These are phyloP conservation scores for Oidiodendron maius DNA, from an alignment of 495 filamentous ascomycete genomes.

Conservation along the genomic window DNA sequence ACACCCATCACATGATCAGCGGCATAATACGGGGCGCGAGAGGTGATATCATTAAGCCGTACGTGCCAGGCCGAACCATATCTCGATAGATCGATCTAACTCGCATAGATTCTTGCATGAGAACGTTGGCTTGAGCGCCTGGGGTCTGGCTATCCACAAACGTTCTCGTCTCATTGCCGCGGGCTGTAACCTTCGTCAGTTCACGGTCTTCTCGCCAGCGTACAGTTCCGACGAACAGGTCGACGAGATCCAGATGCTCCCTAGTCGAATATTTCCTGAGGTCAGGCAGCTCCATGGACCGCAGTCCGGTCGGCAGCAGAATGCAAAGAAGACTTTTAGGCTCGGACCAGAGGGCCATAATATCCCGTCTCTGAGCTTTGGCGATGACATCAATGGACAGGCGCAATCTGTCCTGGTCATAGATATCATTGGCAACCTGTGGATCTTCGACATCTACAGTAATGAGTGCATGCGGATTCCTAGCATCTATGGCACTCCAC, in stretches of 20 bases:
- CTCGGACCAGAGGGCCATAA: conserved; percentile 39
- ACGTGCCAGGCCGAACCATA: neutral
- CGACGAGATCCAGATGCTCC: neutral
- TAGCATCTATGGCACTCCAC: too few species aligned
- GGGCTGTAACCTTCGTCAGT: conserved; percentile 52
- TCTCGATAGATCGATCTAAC: neutral
- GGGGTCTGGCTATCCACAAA: conserved; percentile 85
- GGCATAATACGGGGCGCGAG: neutral
- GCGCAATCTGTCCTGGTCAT: conserved; percentile 64
- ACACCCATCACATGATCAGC: conserved; percentile 38
- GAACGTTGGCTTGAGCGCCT: conserved; percentile 72
- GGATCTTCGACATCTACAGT: neutral
- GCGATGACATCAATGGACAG: conserved; percentile 55
- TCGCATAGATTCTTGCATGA: conserved; percentile 55
- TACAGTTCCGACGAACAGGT: neutral
- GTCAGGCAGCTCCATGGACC: neutral
- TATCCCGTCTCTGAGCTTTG: conserved; percentile 75
- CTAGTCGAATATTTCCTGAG: neutral
- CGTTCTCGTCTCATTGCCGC: conserved; percentile 53
- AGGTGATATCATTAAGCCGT: conserved; percentile 9
- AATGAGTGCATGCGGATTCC: too few species aligned
- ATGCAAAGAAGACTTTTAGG: conserved; percentile 1
- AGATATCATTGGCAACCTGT: conserved; percentile 56
- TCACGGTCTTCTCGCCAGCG: conserved; percentile 15
- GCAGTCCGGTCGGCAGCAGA: neutral